These are phyloP conservation scores for Pichia sp. DNA, from an alignment of 1,139 yeast genomes.

Conservation along the genomic window DNA sequence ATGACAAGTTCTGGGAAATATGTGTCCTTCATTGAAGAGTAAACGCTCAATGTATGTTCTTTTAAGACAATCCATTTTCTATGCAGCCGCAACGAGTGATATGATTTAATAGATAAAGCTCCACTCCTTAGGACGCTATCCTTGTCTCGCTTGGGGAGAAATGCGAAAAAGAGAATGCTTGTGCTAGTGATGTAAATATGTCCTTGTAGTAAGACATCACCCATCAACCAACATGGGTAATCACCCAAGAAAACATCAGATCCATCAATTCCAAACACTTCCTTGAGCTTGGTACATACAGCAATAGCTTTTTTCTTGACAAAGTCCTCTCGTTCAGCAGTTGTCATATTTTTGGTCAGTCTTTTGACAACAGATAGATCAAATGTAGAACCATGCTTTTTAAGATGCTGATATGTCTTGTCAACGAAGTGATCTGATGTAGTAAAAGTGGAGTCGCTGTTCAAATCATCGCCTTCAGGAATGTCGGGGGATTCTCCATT, in stretches of 20 bases:
- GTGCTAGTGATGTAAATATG: conserved; percentile 65
- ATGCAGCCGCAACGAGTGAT: conserved; percentile 26
- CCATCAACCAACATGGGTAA: conserved; percentile 71
- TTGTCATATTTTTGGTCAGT: not conserved
- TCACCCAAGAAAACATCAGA: conserved; percentile 49
- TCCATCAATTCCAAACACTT: conserved; percentile 34
- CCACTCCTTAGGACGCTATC: conserved; percentile 50
- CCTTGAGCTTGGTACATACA: conserved; percentile 28
- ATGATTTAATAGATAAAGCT: conserved; percentile 29
- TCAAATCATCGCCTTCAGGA: not conserved
- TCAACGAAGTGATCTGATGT: not conserved
- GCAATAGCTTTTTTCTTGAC: conserved; percentile 27
- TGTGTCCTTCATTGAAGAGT: conserved; percentile 63
- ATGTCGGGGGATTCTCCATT: not conserved
- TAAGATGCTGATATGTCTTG: too few species aligned
- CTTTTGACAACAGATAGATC: conserved; percentile 30
- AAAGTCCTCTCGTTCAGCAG: conserved; percentile 4
- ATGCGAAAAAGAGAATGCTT: conserved; percentile 70
- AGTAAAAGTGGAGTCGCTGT: not conserved
- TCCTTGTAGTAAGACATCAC: conserved; percentile 82
- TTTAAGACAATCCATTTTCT: conserved; percentile 77
- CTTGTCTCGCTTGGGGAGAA: conserved; percentile 56
- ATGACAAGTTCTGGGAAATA: conserved; percentile 78
- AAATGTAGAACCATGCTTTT: conserved; percentile 17
- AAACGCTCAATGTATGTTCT: conserved; percentile 62